Percentiles rank a stretch among this genome's conserved stretches.
These are phyloP conservation scores for Hypomyces rosellus DNA, from an alignment of 2,329 filamentous ascomycete species.

Conservation along the genomic window DNA sequence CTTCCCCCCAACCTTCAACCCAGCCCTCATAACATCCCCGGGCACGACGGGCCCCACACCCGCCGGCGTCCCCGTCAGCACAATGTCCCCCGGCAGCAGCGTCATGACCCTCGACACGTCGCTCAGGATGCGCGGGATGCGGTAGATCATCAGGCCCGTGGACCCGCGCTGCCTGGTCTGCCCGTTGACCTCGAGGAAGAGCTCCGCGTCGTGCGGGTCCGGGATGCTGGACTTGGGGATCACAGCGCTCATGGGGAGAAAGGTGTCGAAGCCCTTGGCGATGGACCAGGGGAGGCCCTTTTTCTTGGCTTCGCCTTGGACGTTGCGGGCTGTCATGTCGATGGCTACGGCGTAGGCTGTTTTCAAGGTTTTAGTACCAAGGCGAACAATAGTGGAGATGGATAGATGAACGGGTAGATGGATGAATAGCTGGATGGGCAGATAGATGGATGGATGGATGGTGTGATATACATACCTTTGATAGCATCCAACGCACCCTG, in stretches of 20 bases:
- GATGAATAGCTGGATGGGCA: no score
- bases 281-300: slow-evolving; percentile 93
- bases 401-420: no score
- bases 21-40: slow-evolving; percentile 82
- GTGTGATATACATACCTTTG: slow-evolving; percentile 49
- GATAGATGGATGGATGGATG: no score
- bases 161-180: slow-evolving; percentile 74
- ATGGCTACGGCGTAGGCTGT: slow-evolving; percentile 83
- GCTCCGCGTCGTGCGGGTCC: slow-evolving; percentile 80
- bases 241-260: slow-evolving; percentile 76
- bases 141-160: slow-evolving; percentile 91
- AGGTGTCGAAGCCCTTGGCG: slow-evolving; percentile 96
- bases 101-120: slow-evolving; percentile 96
- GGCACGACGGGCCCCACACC: slow-evolving; percentile 81
- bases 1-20: slow-evolving; percentile 70
- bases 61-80: slow-evolving; percentile 95
- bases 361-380: not conserved
- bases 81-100: slow-evolving; percentile 82
- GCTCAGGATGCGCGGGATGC: slow-evolving; percentile 77
- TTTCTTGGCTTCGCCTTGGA: slow-evolving; percentile 94
- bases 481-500: slow-evolving; percentile 76
- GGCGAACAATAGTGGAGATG: not conserved
- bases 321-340: slow-evolving; percentile 95
- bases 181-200: slow-evolving; percentile 81
- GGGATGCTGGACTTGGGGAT: slow-evolving; percentile 76